Evolutionary conservation across 2,329 filamentous ascomycete genomes (phyloP).

Genomic region (Apiospora hydei): DNA sequence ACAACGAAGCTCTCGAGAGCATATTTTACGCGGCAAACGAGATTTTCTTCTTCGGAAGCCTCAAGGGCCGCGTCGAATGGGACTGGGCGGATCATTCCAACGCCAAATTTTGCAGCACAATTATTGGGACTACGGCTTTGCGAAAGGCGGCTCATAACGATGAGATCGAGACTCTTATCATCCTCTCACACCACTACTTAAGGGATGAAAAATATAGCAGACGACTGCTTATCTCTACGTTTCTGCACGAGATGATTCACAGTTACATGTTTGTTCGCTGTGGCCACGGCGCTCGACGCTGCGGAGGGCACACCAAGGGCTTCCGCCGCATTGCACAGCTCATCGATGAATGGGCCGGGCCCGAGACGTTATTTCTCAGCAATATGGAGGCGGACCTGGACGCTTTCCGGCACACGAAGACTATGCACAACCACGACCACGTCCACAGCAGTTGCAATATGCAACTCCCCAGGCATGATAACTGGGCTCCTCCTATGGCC

Average conservation of each 20-base stretch:
- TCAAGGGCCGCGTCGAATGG: constrained; percentile 66
- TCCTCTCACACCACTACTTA: constrained; percentile 67
- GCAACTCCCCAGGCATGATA: constrained; percentile 1
- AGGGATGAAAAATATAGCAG: constrained; percentile 62
- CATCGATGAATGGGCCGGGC: constrained; percentile 69
- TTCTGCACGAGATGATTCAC: constrained; percentile 72
- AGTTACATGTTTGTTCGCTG: constrained; percentile 70
- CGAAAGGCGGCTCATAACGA: constrained; percentile 53
- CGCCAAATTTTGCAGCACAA: constrained; percentile 58
- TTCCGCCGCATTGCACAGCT: constrained; percentile 65
- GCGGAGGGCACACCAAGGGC: constrained; percentile 67
- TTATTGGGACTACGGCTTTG: constrained; percentile 70
- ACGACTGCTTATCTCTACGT: constrained; percentile 68
- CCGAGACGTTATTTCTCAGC: constrained; percentile 59
- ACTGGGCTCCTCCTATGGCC: constrained; percentile 10
- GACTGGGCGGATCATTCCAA: constrained; percentile 64
- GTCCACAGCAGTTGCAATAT: constrained; percentile 3
- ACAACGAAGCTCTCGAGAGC: constrained; percentile 62
- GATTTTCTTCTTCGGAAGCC: constrained; percentile 65
- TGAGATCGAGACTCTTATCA: constrained; percentile 69
- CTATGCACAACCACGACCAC: neutral
- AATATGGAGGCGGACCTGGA: constrained; percentile 69
- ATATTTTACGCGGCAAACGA: constrained; percentile 69
- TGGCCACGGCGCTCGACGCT: constrained; percentile 61
- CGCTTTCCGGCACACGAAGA: constrained; percentile 48